phyloP scores from a whole-genome alignment of 225 moss, liverwort and hornwort species.

The Polytrichum commune region DNA sequence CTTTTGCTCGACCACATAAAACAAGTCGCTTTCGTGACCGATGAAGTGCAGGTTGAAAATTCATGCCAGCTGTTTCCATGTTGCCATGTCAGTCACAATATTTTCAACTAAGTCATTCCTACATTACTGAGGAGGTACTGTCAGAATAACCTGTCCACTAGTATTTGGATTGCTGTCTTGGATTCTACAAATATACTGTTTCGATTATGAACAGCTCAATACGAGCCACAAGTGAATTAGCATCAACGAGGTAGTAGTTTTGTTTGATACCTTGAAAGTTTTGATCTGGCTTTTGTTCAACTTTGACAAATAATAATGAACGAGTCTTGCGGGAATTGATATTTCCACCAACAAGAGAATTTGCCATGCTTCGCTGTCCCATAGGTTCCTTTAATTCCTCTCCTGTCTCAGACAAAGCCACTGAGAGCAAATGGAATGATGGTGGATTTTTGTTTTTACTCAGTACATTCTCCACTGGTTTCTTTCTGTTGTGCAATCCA shows the following conservation, averaged over 20 bases:
- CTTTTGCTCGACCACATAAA: conserved; percentile 88
- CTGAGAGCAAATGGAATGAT: conserved; percentile 73
- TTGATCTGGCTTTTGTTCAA: conserved; percentile 54
- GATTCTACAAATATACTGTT: not conserved
- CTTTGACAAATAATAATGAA: conserved; percentile 63
- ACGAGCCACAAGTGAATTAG: no score
- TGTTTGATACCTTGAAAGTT: conserved; percentile 42
- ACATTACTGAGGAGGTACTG: no score
- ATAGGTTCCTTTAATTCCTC: conserved; percentile 76
- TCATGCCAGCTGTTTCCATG: conserved; percentile 49
- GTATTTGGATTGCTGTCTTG: not conserved
- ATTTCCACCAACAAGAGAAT: conserved; percentile 90
- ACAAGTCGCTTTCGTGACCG: conserved; percentile 82
- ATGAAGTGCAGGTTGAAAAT: conserved; percentile 41
- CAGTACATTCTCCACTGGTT: conserved; percentile 39
- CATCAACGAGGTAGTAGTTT: not conserved
- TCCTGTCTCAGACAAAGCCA: conserved; percentile 66
- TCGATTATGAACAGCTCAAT: no score
- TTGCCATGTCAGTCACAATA: not conserved
- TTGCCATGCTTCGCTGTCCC: conserved; percentile 91
- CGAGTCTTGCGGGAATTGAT: conserved; percentile 97
- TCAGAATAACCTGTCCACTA: not conserved
- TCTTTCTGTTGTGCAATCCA: conserved; percentile 62
- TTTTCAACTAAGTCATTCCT: no score
- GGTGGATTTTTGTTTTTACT: conserved; percentile 57